phyloP scores from a whole-genome alignment of 345 rosid species.

The rapeseed (Brassica napus) region DNA sequence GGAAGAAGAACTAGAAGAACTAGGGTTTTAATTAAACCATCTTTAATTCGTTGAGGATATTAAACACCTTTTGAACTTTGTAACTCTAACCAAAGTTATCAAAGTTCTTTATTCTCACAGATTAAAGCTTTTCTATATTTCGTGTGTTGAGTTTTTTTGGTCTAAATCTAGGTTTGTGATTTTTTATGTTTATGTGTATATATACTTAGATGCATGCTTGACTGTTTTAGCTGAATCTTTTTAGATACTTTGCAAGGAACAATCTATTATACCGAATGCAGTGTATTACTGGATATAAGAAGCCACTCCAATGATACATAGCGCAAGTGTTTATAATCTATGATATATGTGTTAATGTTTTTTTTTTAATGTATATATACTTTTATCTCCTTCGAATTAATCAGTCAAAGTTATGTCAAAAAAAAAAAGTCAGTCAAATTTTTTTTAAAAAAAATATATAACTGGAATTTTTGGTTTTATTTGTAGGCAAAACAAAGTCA shows the following conservation, averaged over 20 bases:
- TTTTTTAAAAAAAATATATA: too few relatives aligned
- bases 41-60: too few relatives aligned
- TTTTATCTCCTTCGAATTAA: too few relatives aligned
- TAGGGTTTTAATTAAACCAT: not conserved
- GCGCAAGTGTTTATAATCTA: not conserved
- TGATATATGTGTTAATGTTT: not conserved
- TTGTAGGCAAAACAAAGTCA: too few relatives aligned
- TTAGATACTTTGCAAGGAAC: not conserved
- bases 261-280: not conserved
- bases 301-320: not conserved
- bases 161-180: not conserved
- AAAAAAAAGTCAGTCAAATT: not conserved
- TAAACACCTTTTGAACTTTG: too few relatives aligned
- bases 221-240: not conserved
- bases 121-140: too few relatives aligned
- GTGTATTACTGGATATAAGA: not conserved
- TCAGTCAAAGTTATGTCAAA: not conserved
- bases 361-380: not conserved
- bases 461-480: too few relatives aligned
- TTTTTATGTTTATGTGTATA: not conserved
- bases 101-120: too few relatives aligned
- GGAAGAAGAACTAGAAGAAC: not conserved
- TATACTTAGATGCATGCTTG: not conserved
- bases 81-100: too few relatives aligned
- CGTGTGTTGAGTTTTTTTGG: not conserved